Base-by-base conservation (phyloP, 768 basidiomycete genomes). In the Amanita polypyramis region DNA sequence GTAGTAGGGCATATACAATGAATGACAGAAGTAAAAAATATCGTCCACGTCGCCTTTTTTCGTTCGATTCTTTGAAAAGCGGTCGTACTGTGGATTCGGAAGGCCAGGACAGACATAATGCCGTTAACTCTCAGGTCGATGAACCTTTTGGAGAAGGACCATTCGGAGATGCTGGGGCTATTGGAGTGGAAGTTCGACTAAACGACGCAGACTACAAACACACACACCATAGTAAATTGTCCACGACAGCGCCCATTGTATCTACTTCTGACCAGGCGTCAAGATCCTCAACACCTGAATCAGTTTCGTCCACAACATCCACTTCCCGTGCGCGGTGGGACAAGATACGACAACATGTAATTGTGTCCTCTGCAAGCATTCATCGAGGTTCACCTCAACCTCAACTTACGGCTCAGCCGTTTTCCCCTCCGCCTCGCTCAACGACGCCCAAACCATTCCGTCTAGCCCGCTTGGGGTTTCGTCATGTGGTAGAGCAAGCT, bases 401-500 rank as follows among this genome's bases (percentile, higher is more conserved):
- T 39, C 53, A 61, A 25, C 48, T 38, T 1, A 23, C 54, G 7
- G 32, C 50, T 25, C 55, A 47, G 36, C 52, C 59, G 52, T 42
- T 54, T 34, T 54, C 34, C 4, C 32, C 39, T 14, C 11, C 41
- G 19, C 52, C 59, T 30, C 60, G 58, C 38, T 52, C 60, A 5
- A 66, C 64, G 43, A 65, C 75, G 0, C 72, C 76, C 8, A 80
- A 76, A 54, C 68, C 67, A 4, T 77, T 74, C 29, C 67, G 74
- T 11, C 58, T 81, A 25, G 69, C 69, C 5, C 69, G 70, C 39
- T 60, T 80, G 10, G 79, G 75, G 1, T 78, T 82, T 53, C 70
- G 70, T 40, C 79, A 85, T 19, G 76, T 82, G 10, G 82, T 84
- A 1, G 83, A 85, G 29, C 72, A 78, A 48, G 81, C 68, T 2